phyloP scores from a whole-genome alignment of 805 yeast species.

The Hanseniaspora taiwanica region DNA sequence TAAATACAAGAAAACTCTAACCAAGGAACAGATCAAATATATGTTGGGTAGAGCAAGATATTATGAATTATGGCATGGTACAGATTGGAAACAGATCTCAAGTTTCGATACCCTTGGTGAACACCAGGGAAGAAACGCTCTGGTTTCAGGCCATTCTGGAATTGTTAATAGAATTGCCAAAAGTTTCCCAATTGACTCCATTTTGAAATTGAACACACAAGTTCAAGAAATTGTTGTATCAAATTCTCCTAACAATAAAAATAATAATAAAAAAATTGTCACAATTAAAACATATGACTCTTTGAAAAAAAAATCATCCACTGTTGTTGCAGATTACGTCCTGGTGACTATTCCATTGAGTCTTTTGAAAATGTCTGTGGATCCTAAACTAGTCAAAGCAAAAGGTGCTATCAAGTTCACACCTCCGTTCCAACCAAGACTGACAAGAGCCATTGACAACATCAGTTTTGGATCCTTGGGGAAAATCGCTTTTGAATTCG shows the following conservation, averaged over 20 bases:
- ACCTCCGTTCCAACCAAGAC: conserved; percentile 34
- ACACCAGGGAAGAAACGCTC: conserved; percentile 34
- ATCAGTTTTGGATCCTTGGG: conserved; percentile 52
- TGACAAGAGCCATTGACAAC: conserved; percentile 28
- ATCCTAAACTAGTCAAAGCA: conserved; percentile 6
- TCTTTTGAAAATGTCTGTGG: conserved; percentile 30
- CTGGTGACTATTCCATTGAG: conserved; percentile 66
- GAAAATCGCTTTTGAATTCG: conserved; percentile 51
- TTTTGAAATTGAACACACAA: conserved; percentile 27
- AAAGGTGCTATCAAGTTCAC: conserved; percentile 36
- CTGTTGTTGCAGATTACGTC: conserved; percentile 40
- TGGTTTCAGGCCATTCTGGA: conserved; percentile 2
- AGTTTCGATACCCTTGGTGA: conserved; percentile 4
- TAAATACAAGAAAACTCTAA: conserved; percentile 30
- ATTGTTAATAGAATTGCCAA: conserved; percentile 6
- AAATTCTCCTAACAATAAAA: conserved; percentile 5
- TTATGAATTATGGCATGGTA: conserved; percentile 62
- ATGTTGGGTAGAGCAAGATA: conserved; percentile 37
- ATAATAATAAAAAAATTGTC: conserved; percentile 1
- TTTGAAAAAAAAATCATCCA: conserved; percentile 15
- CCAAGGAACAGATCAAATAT: conserved; percentile 31
- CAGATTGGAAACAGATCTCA: conserved; percentile 33
- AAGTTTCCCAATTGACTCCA: conserved; percentile 26
- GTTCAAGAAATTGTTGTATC: conserved; percentile 23
- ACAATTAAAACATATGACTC: not conserved